phyloP scores from a whole-genome alignment of 1,284 basidiomycete genomes.

The Melampsora americana region DNA sequence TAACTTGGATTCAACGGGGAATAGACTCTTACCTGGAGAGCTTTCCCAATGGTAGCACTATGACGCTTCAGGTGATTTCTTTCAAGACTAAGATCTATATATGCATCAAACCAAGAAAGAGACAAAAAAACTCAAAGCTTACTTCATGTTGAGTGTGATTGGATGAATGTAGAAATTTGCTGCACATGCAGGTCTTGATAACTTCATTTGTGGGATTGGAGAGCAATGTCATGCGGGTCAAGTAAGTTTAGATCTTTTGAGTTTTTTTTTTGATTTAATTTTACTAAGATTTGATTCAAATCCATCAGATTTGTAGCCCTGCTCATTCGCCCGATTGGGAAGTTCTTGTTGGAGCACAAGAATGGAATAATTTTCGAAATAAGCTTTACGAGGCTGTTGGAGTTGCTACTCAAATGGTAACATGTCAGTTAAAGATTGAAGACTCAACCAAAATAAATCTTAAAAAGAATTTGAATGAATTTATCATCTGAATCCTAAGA shows the following conservation, averaged over 20 bases:
- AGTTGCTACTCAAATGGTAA: constrained; percentile 30
- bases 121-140: background rate
- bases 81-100: no score
- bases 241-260: background rate
- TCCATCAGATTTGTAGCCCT: constrained; percentile 23
- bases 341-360: constrained; percentile 31
- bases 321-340: constrained; percentile 28
- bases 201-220: constrained; percentile 37
- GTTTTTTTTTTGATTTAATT: background rate
- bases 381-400: constrained; percentile 32
- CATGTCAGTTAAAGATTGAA: constrained; percentile 11
- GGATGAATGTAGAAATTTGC: constrained; percentile 13
- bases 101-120: no score
- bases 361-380: constrained; percentile 38
- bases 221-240: constrained; percentile 29
- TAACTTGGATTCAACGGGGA: constrained; percentile 22
- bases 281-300: background rate
- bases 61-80: constrained; percentile 25
- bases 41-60: constrained; percentile 16
- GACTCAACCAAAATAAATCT: background rate
- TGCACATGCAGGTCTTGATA: constrained; percentile 19
- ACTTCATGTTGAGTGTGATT: background rate
- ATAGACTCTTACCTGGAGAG: constrained; percentile 34
- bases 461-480: background rate
- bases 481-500: background rate